These are phyloP conservation scores for Gynochthodes officinalis DNA, from an alignment of 257 asterid genomes.

Conservation along the genomic window DNA sequence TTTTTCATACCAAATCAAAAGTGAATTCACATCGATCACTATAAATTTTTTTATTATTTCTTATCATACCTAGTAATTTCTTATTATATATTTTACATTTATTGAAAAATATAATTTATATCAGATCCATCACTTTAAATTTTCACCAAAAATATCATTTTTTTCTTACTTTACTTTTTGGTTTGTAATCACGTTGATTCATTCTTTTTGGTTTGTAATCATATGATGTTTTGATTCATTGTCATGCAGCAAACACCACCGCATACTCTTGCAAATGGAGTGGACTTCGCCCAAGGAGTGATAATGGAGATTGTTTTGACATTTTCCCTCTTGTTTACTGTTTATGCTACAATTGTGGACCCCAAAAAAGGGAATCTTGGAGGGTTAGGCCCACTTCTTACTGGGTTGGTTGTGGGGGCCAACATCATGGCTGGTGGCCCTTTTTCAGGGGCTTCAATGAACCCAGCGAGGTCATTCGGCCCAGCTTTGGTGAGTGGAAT, in stretches of 20 bases:
- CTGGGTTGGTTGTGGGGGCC: slow-evolving; percentile 91
- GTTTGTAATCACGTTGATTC: background rate
- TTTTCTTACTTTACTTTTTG: too few species aligned
- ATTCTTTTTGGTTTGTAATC: background rate
- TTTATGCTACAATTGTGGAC: slow-evolving; percentile 86
- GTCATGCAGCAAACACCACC: slow-evolving; percentile 59
- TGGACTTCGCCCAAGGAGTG: slow-evolving; percentile 60
- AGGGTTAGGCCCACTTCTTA: slow-evolving; percentile 80
- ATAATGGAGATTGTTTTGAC: slow-evolving; percentile 84
- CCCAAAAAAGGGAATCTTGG: slow-evolving; percentile 80
- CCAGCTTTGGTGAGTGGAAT: slow-evolving; percentile 83
- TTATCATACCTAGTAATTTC: too few species aligned
- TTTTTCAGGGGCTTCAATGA: slow-evolving; percentile 91
- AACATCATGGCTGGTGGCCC: slow-evolving; percentile 95
- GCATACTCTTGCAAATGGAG: slow-evolving; percentile 73
- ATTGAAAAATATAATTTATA: too few species aligned
- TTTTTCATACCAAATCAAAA: too few species aligned
- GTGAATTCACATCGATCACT: too few species aligned
- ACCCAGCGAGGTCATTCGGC: slow-evolving; percentile 91
- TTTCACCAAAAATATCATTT: too few species aligned
- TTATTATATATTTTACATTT: too few species aligned
- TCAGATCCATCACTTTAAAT: too few species aligned
- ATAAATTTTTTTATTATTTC: too few species aligned
- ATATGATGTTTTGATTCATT: background rate
- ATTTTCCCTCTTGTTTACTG: slow-evolving; percentile 75